Conservation (phyloP, 768 basidiomycete species). For the Dacryopinax primogenitus region DNA sequence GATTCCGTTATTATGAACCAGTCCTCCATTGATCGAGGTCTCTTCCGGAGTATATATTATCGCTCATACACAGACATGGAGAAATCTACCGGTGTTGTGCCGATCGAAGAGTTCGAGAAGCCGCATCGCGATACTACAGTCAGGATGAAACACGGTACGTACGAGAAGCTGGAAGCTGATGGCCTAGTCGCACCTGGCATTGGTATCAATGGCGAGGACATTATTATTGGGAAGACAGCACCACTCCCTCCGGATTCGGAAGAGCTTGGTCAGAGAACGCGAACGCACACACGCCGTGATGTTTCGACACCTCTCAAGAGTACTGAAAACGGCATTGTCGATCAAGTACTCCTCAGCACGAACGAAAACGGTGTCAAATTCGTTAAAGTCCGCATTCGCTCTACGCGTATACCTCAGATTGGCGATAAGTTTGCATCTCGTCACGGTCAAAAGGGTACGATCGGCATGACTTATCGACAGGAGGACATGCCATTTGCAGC, state of each 20-base stretch:
- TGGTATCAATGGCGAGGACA: slow-evolving; percentile 90
- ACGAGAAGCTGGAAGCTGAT: slow-evolving; percentile 95
- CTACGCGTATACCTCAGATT: slow-evolving; percentile 92
- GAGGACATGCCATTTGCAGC: slow-evolving; percentile 99
- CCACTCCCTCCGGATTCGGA: slow-evolving; percentile 94
- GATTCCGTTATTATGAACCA: slow-evolving; percentile 99
- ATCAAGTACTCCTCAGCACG: slow-evolving; percentile 93
- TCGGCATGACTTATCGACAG: slow-evolving; percentile 98
- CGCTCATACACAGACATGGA: slow-evolving; percentile 97
- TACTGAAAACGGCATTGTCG: slow-evolving; percentile 94
- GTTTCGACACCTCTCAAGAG: slow-evolving; percentile 96
- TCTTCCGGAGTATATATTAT: slow-evolving; percentile 98
- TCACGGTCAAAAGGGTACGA: slow-evolving; percentile 99
- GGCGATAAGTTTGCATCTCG: slow-evolving; percentile 99
- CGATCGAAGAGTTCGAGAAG: slow-evolving; percentile 93
- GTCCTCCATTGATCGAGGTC: slow-evolving; percentile 91
- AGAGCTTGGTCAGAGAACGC: slow-evolving; percentile 91
- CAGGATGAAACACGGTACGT: slow-evolving; percentile 94
- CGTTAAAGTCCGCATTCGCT: slow-evolving; percentile 92
- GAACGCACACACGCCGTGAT: slow-evolving; percentile 83
- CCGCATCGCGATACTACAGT: slow-evolving; percentile 85
- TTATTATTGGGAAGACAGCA: slow-evolving; percentile 98
- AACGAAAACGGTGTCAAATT: slow-evolving; percentile 95
- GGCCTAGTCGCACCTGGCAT: slow-evolving; percentile 93
- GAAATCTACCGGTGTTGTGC: slow-evolving; percentile 86